These are phyloP conservation scores for Stemphylium lycopersici DNA, from an alignment of 2,329 filamentous ascomycete genomes.

Conservation along the genomic window DNA sequence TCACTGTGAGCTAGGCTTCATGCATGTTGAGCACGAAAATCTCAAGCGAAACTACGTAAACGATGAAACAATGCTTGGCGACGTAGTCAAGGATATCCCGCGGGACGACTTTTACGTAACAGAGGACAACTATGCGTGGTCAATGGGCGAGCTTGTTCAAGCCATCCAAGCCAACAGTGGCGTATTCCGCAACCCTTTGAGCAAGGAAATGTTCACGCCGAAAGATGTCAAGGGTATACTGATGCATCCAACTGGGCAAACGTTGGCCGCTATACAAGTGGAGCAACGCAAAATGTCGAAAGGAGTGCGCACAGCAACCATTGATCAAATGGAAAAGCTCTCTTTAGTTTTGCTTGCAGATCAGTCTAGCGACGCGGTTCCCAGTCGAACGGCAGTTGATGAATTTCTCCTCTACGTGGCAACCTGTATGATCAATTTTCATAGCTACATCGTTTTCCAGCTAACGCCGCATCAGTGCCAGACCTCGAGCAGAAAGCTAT, in stretches of 20 bases:
- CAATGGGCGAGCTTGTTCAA: constrained; percentile 34
- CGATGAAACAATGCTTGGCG: constrained; percentile 44
- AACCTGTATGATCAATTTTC: constrained; percentile 27
- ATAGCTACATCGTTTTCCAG: too few species aligned
- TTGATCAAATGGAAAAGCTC: constrained; percentile 39
- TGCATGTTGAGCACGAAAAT: constrained; percentile 47
- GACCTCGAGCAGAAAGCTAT: constrained; percentile 40
- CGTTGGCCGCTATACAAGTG: constrained; percentile 37
- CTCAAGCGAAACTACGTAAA: constrained; percentile 45
- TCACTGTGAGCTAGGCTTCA: constrained; percentile 39
- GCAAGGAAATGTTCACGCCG: constrained; percentile 44
- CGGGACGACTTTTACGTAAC: constrained; percentile 46
- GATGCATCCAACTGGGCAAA: constrained; percentile 32
- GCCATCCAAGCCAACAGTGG: constrained; percentile 41
- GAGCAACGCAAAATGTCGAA: constrained; percentile 42
- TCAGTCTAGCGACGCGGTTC: constrained; percentile 31
- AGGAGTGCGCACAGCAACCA: constrained; percentile 40
- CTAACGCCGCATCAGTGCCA: constrained; percentile 22
- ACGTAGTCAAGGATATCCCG: constrained; percentile 41
- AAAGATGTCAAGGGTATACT: constrained; percentile 42
- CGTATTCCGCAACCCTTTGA: constrained; percentile 43
- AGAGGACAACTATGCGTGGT: constrained; percentile 51
- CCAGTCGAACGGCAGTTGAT: constrained; percentile 40
- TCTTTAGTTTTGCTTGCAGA: constrained; percentile 36
- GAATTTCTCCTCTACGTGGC: constrained; percentile 44